phyloP scores from a whole-genome alignment of 2,329 filamentous ascomycete genomes.

The Falciphora oryzae region DNA sequence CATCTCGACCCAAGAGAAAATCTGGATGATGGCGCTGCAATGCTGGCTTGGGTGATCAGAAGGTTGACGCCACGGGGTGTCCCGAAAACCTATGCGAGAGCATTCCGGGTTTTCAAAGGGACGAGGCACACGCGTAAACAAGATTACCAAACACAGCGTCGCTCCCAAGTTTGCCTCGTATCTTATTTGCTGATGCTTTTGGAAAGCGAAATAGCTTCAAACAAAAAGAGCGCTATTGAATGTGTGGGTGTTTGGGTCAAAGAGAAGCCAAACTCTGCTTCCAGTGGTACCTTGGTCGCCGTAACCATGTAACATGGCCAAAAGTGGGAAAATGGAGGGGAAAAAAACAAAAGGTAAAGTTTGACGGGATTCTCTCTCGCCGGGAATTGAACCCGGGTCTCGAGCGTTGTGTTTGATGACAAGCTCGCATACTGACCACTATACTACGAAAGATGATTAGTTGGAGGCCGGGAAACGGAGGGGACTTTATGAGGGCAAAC shows the following conservation, averaged over 20 bases:
- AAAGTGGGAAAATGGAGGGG: no score
- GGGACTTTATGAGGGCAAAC: neutral
- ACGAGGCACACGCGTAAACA: neutral
- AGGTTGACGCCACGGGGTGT: neutral
- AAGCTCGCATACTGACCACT: conserved; percentile 8
- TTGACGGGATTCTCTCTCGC: neutral
- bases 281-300: no score
- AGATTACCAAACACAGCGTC: no score
- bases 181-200: no score
- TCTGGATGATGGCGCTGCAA: neutral
- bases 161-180: no score
- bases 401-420: conserved; percentile 5
- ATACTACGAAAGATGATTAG: conserved; percentile 3
- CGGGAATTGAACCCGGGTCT: conserved; percentile 5
- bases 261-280: no score
- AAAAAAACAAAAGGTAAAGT: neutral
- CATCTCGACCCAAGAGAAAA: neutral
- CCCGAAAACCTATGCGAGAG: neutral
- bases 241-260: no score
- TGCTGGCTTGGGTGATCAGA: neutral
- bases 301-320: no score
- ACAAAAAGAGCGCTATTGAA: no score
- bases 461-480: neutral
- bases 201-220: no score
- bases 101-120: neutral